Conservation (phyloP, 106 monocot species). For the Dendrobium huoshanense region DNA sequence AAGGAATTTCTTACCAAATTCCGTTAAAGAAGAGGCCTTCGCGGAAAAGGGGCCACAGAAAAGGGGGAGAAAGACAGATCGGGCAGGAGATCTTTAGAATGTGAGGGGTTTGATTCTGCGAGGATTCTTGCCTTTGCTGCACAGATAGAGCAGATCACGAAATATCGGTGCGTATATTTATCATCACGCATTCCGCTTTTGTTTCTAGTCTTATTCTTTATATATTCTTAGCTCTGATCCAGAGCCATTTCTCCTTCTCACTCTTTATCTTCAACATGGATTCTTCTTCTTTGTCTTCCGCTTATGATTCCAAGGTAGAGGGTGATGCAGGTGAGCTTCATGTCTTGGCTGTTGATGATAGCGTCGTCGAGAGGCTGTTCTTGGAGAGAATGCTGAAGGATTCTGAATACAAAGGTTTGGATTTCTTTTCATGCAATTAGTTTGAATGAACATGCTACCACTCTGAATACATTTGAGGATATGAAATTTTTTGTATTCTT, state of each 20-base stretch:
- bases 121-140: conserved; percentile 2
- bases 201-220: not conserved
- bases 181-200: not conserved
- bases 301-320: not conserved
- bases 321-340: conserved; percentile 8
- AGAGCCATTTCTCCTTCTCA: not conserved
- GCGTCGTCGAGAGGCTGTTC: conserved; percentile 15
- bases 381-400: conserved; percentile 15
- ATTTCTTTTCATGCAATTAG: not conserved
- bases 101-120: not conserved
- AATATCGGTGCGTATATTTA: conserved; percentile 5
- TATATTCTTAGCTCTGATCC: not conserved
- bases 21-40: too few species aligned
- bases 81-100: not conserved
- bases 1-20: too few species aligned
- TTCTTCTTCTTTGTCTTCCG: not conserved
- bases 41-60: not conserved
- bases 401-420: conserved; percentile 11
- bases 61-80: not conserved
- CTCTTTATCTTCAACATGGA: not conserved
- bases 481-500: not conserved
- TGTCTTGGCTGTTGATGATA: conserved; percentile 16
- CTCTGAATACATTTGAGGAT: not conserved
- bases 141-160: conserved; percentile 8
- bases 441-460: not conserved